These are phyloP conservation scores for Dothideomycetidae sp. DNA, from an alignment of 2,329 filamentous ascomycete genomes.

Conservation along the genomic window DNA sequence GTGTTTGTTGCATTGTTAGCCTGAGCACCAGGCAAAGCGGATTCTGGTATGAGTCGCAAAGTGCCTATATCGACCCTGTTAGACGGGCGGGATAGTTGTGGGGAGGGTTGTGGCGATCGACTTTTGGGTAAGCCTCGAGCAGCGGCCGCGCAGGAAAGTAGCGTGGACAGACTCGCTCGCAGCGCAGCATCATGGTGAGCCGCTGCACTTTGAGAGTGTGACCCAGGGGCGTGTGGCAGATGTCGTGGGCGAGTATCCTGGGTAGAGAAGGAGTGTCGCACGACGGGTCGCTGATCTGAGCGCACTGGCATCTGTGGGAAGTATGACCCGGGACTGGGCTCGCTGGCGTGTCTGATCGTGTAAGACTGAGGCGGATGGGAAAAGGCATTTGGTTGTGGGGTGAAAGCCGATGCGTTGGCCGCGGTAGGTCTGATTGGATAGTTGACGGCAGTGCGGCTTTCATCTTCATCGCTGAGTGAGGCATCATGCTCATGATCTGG, in stretches of 20 bases:
- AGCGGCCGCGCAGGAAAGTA: slow-evolving; percentile 87
- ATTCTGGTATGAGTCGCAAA: slow-evolving; percentile 46
- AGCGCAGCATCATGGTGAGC: slow-evolving; percentile 80
- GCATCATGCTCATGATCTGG: neutral
- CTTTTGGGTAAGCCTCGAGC: slow-evolving; percentile 65
- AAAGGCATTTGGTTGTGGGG: slow-evolving; percentile 84
- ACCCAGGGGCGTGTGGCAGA: slow-evolving; percentile 52
- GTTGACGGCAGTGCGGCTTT: slow-evolving; percentile 72
- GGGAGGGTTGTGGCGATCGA: slow-evolving; percentile 21
- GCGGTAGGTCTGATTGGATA: slow-evolving; percentile 34
- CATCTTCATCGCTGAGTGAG: slow-evolving; percentile 46
- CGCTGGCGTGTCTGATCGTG: slow-evolving; percentile 33
- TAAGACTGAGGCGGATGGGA: slow-evolving; percentile 58
- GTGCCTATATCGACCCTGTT: slow-evolving; percentile 35
- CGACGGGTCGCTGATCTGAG: slow-evolving; percentile 19
- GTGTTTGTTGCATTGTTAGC: slow-evolving; percentile 14
- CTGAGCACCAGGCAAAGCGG: slow-evolving; percentile 29
- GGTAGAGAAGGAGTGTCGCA: slow-evolving; percentile 24
- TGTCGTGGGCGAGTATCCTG: slow-evolving; percentile 31
- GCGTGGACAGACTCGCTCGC: slow-evolving; percentile 81
- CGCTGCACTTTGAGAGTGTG: slow-evolving; percentile 55
- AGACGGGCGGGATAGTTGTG: slow-evolving; percentile 14
- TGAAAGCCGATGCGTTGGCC: slow-evolving; percentile 42
- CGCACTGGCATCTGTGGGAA: slow-evolving; percentile 24
- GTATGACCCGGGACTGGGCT: slow-evolving; percentile 32